Conservation (phyloP, 1,139 yeast genomes). For the Kurtzmaniella quercitrusa region DNA sequence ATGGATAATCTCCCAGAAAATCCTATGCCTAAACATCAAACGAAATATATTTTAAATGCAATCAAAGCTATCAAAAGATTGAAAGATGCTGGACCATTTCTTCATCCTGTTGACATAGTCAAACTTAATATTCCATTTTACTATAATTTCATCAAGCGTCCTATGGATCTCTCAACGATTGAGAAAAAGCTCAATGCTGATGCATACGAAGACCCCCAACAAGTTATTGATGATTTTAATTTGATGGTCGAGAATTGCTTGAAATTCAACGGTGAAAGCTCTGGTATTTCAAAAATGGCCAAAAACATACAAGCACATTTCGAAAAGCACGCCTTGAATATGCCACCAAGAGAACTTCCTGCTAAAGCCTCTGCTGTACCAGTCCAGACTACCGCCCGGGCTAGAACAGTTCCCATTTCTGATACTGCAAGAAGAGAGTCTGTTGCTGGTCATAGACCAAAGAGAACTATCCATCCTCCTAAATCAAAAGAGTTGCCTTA, state of each 20-base stretch:
- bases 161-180: slow-evolving; percentile 92
- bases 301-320: slow-evolving; percentile 85
- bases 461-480: slow-evolving; percentile 95
- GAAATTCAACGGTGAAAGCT: slow-evolving; percentile 78
- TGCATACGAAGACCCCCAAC: slow-evolving; percentile 68
- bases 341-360: slow-evolving; percentile 77
- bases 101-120: slow-evolving; percentile 84
- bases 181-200: slow-evolving; percentile 69
- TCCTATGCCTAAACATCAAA: slow-evolving; percentile 88
- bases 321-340: slow-evolving; percentile 87
- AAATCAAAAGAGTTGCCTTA: slow-evolving; percentile 91
- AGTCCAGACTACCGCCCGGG: slow-evolving; percentile 16
- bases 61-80: slow-evolving; percentile 81
- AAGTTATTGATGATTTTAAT: slow-evolving; percentile 76
- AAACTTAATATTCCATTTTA: slow-evolving; percentile 89
- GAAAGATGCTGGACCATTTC: slow-evolving; percentile 89
- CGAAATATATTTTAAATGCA: slow-evolving; percentile 62
- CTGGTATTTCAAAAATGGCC: slow-evolving; percentile 89
- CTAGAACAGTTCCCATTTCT: slow-evolving; percentile 60
- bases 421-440: slow-evolving; percentile 46
- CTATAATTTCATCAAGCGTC: slow-evolving; percentile 75
- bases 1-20: slow-evolving; percentile 59
- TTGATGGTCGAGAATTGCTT: slow-evolving; percentile 80
- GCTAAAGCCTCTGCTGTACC: slow-evolving; percentile 9
- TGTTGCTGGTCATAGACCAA: slow-evolving; percentile 65